phyloP scores from a whole-genome alignment of 148 eudicot species.

The Rhododendron ferrugineum region DNA sequence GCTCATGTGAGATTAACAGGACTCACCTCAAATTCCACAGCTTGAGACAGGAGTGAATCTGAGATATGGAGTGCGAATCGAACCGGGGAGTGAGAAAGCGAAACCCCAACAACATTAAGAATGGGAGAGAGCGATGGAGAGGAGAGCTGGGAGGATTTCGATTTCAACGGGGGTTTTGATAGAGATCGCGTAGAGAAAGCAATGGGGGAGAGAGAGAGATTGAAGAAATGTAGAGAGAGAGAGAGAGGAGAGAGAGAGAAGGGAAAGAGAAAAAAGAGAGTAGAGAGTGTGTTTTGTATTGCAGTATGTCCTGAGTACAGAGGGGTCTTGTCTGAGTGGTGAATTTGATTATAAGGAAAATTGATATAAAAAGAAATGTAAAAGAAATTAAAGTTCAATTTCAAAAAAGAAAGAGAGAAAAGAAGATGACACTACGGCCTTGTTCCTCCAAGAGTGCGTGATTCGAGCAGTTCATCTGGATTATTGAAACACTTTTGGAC shows the following conservation, averaged over 20 bases:
- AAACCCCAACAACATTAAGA: constrained; percentile 5
- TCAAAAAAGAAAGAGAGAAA: too few species aligned
- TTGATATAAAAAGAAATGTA: background rate
- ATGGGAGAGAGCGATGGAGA: background rate
- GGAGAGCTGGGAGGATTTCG: background rate
- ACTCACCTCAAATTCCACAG: constrained; percentile 16
- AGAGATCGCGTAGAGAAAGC: constrained; percentile 12
- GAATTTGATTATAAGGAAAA: background rate
- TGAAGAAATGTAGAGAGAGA: constrained; percentile 1
- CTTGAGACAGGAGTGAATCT: background rate
- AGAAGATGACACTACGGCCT: background rate
- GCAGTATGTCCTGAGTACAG: background rate
- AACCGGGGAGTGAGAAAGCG: background rate
- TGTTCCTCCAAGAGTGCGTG: too few species aligned
- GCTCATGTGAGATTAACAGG: background rate
- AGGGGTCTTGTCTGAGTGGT: constrained; percentile 1
- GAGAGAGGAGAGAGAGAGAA: background rate
- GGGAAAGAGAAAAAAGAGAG: background rate
- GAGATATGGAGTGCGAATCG: background rate
- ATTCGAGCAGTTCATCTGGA: too few species aligned
- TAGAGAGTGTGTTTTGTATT: background rate
- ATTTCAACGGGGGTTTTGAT: background rate
- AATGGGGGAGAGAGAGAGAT: background rate
- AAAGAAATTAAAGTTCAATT: background rate
- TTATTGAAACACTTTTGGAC: too few species aligned